These are phyloP conservation scores for Kurtzmaniella quercitrusa DNA, from an alignment of 1,139 yeast genomes.

Conservation along the genomic window DNA sequence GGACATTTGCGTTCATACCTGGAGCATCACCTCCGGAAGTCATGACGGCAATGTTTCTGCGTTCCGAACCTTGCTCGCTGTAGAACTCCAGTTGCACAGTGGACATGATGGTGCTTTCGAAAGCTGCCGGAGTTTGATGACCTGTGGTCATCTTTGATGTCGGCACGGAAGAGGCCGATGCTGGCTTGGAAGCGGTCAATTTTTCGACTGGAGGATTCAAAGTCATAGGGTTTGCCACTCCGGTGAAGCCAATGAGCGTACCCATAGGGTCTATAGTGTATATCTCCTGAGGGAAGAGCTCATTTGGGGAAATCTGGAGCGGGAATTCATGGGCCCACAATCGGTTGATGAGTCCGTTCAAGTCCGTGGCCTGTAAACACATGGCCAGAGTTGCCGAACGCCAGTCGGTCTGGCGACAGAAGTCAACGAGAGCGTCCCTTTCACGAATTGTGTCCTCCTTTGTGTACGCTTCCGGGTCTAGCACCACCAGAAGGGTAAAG, in stretches of 20 bases:
- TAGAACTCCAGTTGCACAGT: slow-evolving; percentile 14
- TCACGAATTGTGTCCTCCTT: slow-evolving; percentile 22
- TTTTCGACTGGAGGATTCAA: slow-evolving; percentile 39
- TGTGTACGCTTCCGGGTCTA: slow-evolving; percentile 23
- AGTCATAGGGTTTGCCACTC: slow-evolving; percentile 54
- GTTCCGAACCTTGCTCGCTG: slow-evolving; percentile 10
- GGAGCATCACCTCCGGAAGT: slow-evolving; percentile 88
- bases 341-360: slow-evolving; percentile 30
- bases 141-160: neutral
- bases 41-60: slow-evolving; percentile 71
- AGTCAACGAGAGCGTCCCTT: slow-evolving; percentile 19
- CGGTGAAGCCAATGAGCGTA: slow-evolving; percentile 61
- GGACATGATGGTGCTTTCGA: slow-evolving; percentile 10
- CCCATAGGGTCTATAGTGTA: slow-evolving; percentile 70
- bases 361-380: slow-evolving; percentile 31
- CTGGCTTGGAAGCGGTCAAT: slow-evolving; percentile 5
- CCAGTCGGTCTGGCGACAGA: slow-evolving; percentile 42
- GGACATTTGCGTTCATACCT: slow-evolving; percentile 80
- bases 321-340: slow-evolving; percentile 24
- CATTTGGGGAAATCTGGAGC: slow-evolving; percentile 52
- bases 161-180: neutral
- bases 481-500: slow-evolving; percentile 24
- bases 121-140: neutral
- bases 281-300: slow-evolving; percentile 61
- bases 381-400: slow-evolving; percentile 42